phyloP scores from a whole-genome alignment of 331 rosid genomes.

The Dryas integrifolia region DNA sequence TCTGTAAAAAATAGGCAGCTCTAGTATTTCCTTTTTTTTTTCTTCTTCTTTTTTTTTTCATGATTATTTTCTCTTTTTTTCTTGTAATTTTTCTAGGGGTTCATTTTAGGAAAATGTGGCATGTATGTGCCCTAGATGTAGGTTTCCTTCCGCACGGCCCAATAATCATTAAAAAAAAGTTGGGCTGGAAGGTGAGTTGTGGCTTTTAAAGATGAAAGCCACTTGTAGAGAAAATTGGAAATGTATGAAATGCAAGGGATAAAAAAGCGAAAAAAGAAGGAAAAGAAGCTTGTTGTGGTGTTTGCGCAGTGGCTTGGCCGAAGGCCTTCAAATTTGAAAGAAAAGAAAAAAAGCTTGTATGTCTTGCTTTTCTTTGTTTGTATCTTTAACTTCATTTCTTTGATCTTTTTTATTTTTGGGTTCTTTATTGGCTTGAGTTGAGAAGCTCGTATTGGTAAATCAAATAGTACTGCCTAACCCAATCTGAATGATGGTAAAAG shows the following conservation, averaged over 20 bases:
- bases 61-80: not conserved
- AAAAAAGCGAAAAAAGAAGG: not conserved
- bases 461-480: too few species aligned
- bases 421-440: too few species aligned
- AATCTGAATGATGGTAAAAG: too few species aligned
- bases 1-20: constrained; percentile 68
- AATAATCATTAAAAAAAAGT: constrained; percentile 47
- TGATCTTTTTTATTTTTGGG: too few species aligned
- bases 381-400: constrained; percentile 5
- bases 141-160: constrained; percentile 55
- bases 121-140: constrained; percentile 50
- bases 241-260: constrained; percentile 31
- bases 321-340: constrained; percentile 58
- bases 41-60: too few species aligned
- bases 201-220: constrained; percentile 76
- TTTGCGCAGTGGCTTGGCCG: constrained; percentile 59
- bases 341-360: constrained; percentile 13
- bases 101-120: constrained; percentile 39
- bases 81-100: constrained; percentile 47
- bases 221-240: constrained; percentile 60
- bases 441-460: too few species aligned
- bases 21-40: constrained; percentile 13
- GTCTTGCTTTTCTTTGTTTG: not conserved
- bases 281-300: constrained; percentile 21
- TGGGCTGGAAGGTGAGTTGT: constrained; percentile 46